Base-by-base conservation (phyloP, 73 alveolate genomes). In the Paraurostyla sp. region DNA sequence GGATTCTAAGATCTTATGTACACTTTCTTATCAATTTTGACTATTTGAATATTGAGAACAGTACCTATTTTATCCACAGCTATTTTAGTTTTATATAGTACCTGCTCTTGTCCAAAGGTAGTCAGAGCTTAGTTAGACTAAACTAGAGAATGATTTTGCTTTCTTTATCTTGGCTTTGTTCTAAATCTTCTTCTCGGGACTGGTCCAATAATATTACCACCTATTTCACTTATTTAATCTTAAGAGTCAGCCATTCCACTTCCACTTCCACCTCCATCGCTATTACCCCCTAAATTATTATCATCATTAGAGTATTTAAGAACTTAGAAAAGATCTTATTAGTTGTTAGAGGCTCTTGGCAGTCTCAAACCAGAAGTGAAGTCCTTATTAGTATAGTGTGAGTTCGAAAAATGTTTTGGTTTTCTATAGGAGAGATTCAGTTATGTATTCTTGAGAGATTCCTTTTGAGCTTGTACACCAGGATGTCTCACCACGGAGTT, bases 351-450 rank as follows among this genome's bases (percentile, higher is more conserved):
- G 2, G 82, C 40, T 2, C 41, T 6, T 35, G 82, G 82, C 1
- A 65, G 58, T 65, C 41, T 65, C 16, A 65, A 38, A 38, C 82
- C 82, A 36, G 41, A 65, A 38, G 60, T 22, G 58, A 65, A 65
- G 41, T 65, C 82, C 41, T 65, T 65, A 22, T 65, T 65, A 3
- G 25, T 65, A 22, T 52, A 4, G 4, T 52, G 4, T n/a, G 36
- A 52, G 36, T 52, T 13, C 23, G 13, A 20, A 4, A 52, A 20
- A 52, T 52, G 13, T 20, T 25, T 25, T 6, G 69, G 23, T 6
- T 18, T 4, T 13, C 69, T 35, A 52, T 52, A 52, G 4, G 69
- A 2, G 18, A 65, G n/a, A 40, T 65, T 65, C 41, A 2, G 41
- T 2, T 32, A 15, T 3, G 59, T 11, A 65, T 32, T 65, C 25